Base-by-base conservation (phyloP, 192 early-diverging fungal species). In the Coemansia sp. region DNA sequence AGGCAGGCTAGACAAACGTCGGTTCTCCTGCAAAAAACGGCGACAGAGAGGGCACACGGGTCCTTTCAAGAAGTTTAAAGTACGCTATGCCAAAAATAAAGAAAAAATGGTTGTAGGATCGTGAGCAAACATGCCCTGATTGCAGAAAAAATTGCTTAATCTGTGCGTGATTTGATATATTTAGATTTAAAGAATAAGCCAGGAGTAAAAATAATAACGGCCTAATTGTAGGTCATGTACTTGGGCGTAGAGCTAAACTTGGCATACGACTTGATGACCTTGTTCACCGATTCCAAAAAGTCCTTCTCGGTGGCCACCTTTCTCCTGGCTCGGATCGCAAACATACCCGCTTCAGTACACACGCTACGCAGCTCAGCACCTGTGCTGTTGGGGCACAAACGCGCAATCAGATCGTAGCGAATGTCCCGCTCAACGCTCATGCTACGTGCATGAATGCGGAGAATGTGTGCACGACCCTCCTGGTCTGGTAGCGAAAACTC, bases 271-370 rank as follows among this genome's bases (percentile, higher is more conserved):
- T 98, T 98, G 86, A 99, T 97, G 61, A 99, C 98, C 88, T 99
- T 99, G 85, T 97, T 95, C 14, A 99, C 96, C 23, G 95, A 85
- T 75, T 99, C 96, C 83, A 99, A 87, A 83, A 97, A 99, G 85
- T 99, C 98, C 85, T 99, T 98, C 76, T 99, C 98, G 20, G 94
- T 98, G 18, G 98, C 96, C 16, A 98, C 87, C 90, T 98, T 98
- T 87, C 96, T 89, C 74, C 97, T 86, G 56, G 94, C 91, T 12
- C 97, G 86, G 65, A 99, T 99, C 2, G 97, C 97, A 87, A 94
- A 99, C 97, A 99, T 99, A 60, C 97, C 97, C 8, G 97, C 96
- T 82, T 99, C 97, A 27, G 97, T 99, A 84, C 97, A 99, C 56
- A 99, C 97, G 75, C 90, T 92, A 62, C 97, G 89, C 58, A 99